These are phyloP conservation scores for Adansonia gregorii DNA, from an alignment of 441 rosid genomes.

Conservation along the genomic window DNA sequence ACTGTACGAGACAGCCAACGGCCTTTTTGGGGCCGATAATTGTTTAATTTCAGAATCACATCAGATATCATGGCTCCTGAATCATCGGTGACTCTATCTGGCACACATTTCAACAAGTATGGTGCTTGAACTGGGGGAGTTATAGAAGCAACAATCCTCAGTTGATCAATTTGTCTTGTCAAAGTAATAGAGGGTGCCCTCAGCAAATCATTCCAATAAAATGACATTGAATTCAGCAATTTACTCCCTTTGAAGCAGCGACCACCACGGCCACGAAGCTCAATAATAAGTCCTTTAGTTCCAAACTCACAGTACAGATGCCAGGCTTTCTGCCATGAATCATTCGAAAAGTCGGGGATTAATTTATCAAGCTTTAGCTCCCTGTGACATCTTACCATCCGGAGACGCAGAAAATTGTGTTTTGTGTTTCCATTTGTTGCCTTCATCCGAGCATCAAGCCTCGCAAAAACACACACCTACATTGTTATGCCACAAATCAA, in stretches of 20 bases:
- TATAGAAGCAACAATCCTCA: constrained; percentile 60
- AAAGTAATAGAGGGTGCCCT: constrained; percentile 63
- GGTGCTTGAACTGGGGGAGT: constrained; percentile 91
- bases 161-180: constrained; percentile 50
- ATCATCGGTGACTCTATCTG: constrained; percentile 88
- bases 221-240: constrained; percentile 38
- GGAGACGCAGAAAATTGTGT: constrained; percentile 54
- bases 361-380: constrained; percentile 65
- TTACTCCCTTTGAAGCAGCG: constrained; percentile 49
- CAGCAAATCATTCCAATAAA: constrained; percentile 79
- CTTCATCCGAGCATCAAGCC: constrained; percentile 47
- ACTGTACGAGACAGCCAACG: constrained; percentile 93
- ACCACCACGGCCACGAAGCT: constrained; percentile 50
- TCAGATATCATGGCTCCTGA: constrained; percentile 92
- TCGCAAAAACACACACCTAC: constrained; percentile 64
- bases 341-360: constrained; percentile 39
- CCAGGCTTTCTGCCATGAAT: constrained; percentile 68
- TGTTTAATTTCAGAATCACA: constrained; percentile 64
- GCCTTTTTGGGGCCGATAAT: constrained; percentile 80
- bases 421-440: constrained; percentile 29
- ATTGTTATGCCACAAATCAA: constrained; percentile 4
- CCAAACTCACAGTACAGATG: constrained; percentile 85
- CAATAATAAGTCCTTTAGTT: constrained; percentile 63
- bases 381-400: constrained; percentile 64
- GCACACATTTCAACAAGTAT: constrained; percentile 81